phyloP scores from a whole-genome alignment of 2,329 filamentous ascomycete genomes.

The Calonectria ilicicola region DNA sequence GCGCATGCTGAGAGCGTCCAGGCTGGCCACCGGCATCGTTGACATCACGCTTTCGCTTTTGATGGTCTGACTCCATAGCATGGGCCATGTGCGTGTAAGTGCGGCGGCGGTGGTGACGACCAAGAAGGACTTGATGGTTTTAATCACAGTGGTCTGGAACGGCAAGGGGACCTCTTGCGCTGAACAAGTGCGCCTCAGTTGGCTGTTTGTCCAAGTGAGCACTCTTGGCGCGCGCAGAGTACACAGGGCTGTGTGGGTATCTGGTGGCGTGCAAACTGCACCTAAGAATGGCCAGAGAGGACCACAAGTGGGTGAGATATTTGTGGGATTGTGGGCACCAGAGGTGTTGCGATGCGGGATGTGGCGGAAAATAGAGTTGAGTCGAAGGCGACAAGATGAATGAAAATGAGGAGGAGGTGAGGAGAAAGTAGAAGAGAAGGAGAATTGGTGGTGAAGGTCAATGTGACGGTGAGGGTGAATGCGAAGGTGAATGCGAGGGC shows the following conservation, averaged over 20 bases:
- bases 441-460: slow-evolving; percentile 5
- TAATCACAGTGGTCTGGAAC: slow-evolving; percentile 18
- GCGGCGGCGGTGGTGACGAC: slow-evolving; percentile 9
- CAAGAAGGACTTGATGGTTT: slow-evolving; percentile 10
- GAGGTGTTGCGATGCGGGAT: not conserved
- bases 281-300: slow-evolving; percentile 1
- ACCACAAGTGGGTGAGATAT: slow-evolving; percentile 18
- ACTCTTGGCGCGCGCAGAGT: slow-evolving; percentile 12
- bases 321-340: slow-evolving; percentile 22
- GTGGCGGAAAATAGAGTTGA: not conserved
- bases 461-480: not conserved
- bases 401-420: slow-evolving; percentile 28
- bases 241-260: slow-evolving; percentile 13
- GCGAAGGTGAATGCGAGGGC: not conserved
- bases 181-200: not conserved
- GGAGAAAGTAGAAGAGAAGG: slow-evolving; percentile 25
- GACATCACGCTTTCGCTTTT: slow-evolving; percentile 62
- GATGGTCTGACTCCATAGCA: slow-evolving; percentile 54
- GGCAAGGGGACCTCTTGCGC: slow-evolving; percentile 9
- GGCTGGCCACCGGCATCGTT: slow-evolving; percentile 57
- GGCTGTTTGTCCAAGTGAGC: not conserved
- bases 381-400: slow-evolving; percentile 32
- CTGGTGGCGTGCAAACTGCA: slow-evolving; percentile 5
- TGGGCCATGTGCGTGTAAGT: slow-evolving; percentile 52
- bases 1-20: slow-evolving; percentile 55